Conservation (phyloP, 768 basidiomycete species). For the Suillus weaverae region DNA sequence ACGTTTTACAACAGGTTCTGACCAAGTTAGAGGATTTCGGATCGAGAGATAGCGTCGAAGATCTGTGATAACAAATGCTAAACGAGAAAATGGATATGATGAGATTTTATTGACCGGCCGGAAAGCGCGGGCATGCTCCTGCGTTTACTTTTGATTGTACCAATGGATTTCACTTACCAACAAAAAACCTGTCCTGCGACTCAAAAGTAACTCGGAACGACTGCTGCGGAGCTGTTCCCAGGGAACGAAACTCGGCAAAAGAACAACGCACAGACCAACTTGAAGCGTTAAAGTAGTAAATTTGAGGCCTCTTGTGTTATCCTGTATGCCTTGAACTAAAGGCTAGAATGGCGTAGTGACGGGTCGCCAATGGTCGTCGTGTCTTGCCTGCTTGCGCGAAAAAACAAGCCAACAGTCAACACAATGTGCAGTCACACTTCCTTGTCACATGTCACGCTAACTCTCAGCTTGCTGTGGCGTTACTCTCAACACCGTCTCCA, state of each 20-base stretch:
- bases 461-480: conserved; percentile 15
- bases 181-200: conserved; percentile 12
- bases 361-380: conserved; percentile 5
- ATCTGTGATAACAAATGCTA: conserved; percentile 21
- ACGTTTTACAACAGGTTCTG: conserved; percentile 16
- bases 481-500: conserved; percentile 9
- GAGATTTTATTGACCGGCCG: conserved; percentile 18
- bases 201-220: conserved; percentile 16
- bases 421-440: conserved; percentile 19
- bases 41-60: conserved; percentile 15
- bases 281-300: neutral
- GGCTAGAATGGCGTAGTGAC: neutral
- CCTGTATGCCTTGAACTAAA: neutral
- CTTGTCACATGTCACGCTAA: conserved; percentile 31
- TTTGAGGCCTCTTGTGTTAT: neutral
- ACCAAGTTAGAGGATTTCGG: conserved; percentile 7
- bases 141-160: conserved; percentile 11
- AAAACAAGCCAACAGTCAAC: conserved; percentile 13
- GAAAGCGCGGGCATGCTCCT: conserved; percentile 9
- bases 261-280: conserved; percentile 1
- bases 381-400: conserved; percentile 9
- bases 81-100: conserved; percentile 11
- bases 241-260: conserved; percentile 14
- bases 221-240: conserved; percentile 28
- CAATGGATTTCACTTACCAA: conserved; percentile 11